A percentile compares a stretch with the other conserved stretches of the same genome.
These are phyloP conservation scores for Purshia tridentata DNA, from an alignment of 306 rosid species.

Conservation along the genomic window DNA sequence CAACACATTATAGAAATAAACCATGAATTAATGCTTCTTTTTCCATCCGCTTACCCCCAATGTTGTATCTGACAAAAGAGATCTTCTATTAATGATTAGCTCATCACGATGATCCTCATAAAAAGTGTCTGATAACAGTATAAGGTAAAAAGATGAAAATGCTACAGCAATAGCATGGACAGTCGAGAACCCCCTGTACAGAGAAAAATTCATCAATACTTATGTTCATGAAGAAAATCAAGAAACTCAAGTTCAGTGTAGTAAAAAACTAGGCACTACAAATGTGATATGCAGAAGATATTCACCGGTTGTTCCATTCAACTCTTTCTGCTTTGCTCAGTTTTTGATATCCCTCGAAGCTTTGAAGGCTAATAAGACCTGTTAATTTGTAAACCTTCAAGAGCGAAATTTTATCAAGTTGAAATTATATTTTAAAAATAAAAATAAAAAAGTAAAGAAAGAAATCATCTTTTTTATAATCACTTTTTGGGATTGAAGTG, in stretches of 20 bases:
- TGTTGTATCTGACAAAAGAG: constrained; percentile 64
- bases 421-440: background rate
- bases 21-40: constrained; percentile 20
- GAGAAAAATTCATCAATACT: constrained; percentile 11
- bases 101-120: constrained; percentile 41
- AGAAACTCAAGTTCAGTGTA: constrained; percentile 13
- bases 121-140: constrained; percentile 62
- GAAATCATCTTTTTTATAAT: background rate
- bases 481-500: background rate
- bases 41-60: constrained; percentile 62
- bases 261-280: constrained; percentile 17
- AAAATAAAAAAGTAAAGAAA: background rate
- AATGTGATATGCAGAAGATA: constrained; percentile 27
- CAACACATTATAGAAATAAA: constrained; percentile 15
- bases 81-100: constrained; percentile 57
- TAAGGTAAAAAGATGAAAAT: constrained; percentile 59
- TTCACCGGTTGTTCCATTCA: constrained; percentile 93
- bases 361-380: constrained; percentile 47
- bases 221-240: constrained; percentile 16
- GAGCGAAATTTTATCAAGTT: constrained; percentile 27
- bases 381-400: constrained; percentile 77
- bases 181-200: constrained; percentile 87
- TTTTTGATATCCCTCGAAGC: constrained; percentile 49
- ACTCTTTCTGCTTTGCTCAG: constrained; percentile 50
- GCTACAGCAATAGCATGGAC: constrained; percentile 78